These are phyloP conservation scores for Morella rubra DNA, from an alignment of 306 rosid genomes.

Conservation along the genomic window DNA sequence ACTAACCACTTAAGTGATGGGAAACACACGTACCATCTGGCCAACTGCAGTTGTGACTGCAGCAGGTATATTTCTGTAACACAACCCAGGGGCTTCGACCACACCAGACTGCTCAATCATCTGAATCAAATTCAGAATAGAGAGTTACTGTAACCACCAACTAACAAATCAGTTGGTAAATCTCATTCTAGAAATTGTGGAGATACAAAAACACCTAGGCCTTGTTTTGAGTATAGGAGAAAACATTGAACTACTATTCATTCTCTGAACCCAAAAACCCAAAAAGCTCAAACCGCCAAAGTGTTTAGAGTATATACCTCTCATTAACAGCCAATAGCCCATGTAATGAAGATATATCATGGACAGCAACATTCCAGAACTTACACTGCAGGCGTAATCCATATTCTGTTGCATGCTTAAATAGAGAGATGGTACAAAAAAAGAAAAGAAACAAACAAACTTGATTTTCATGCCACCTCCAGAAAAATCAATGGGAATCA, in stretches of 20 bases:
- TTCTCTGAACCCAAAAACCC: not conserved
- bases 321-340: not conserved
- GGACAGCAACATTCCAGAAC: not conserved
- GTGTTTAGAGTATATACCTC: not conserved
- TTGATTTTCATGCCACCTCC: slow-evolving; percentile 1
- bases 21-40: slow-evolving; percentile 65
- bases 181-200: not conserved
- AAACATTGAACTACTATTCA: not conserved
- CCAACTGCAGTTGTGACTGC: slow-evolving; percentile 81
- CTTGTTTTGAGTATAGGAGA: not conserved
- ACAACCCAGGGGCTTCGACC: slow-evolving; percentile 61
- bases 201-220: not conserved
- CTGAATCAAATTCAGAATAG: slow-evolving; percentile 41
- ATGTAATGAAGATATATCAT: not conserved
- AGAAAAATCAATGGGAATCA: not conserved
- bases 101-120: slow-evolving; percentile 79
- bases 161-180: not conserved
- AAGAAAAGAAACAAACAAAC: not conserved
- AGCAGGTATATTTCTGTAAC: slow-evolving; percentile 48
- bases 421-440: too few species aligned
- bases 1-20: not conserved
- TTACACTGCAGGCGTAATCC: not conserved
- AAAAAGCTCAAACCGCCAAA: not conserved
- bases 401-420: not conserved
- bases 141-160: not conserved